Evolutionary conservation across 2,329 filamentous ascomycete species (phyloP), one percentile per base, ranked within the genome.

Genomic region (Catunica adiposa): DNA sequence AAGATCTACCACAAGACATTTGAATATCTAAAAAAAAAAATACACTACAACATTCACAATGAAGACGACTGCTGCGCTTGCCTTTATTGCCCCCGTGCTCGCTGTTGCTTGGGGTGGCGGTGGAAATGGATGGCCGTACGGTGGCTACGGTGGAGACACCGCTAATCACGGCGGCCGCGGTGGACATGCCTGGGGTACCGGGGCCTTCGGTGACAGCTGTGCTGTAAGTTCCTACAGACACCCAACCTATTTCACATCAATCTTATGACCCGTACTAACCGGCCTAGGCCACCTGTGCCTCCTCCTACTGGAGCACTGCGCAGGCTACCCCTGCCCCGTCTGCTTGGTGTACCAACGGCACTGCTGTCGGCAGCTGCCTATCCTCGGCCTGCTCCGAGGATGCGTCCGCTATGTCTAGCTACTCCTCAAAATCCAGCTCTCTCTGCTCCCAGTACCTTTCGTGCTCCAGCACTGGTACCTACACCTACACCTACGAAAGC

Each of bases 231-330:
- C 15, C 11, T 46, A 48, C 3, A 47, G n/a, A 29, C 26, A 46
- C 20, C 17, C 37, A 14, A 51, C 23, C 53, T n/a, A n/a, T 55
- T 6, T 25, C 40, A 44, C 25, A 9, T n/a, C 31, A 31, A 25
- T 14, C 9, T 20, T 40, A 40, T 38, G 11, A 11, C 14, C 15
- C 17, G 15, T 42, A 34, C 50, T 55, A 55, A 55, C n/a, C 9
- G 8, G 34, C 8, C 23, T 2, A 58, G 56, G 56, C 55, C 48
- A 59, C 56, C 48, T 56, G 62, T 55, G 61, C 62, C 51, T 63
- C 62, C 4, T 63, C 62, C 22, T 61, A 62, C 61, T 64, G 60
- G 59, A 54, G 55, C n/a, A 61, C 61, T 3, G 61, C 61, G 8
- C 58, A 61, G 15, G 60, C 60, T 7, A 60, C 61, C 2, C 62